phyloP scores from a whole-genome alignment of 2,329 filamentous ascomycete genomes.

The Stachybotrys echinatus region DNA sequence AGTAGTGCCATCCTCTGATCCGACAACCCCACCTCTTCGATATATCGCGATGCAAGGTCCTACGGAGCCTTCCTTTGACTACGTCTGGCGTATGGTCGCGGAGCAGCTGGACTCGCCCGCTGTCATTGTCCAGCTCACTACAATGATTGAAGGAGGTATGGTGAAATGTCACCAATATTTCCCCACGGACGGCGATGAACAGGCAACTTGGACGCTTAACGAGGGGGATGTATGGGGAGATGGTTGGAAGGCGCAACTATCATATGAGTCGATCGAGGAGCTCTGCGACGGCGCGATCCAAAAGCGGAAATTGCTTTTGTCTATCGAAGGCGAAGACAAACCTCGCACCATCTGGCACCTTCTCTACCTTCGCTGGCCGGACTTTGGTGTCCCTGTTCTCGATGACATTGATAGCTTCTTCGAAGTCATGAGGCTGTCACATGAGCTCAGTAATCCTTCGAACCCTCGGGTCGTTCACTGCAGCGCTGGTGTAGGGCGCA shows the following conservation, averaged over 20 bases:
- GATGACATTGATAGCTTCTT: constrained; percentile 64
- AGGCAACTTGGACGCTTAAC: constrained; percentile 53
- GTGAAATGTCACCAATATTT: constrained; percentile 93
- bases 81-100: constrained; percentile 95
- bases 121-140: constrained; percentile 92
- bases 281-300: constrained; percentile 56
- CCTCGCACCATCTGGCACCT: constrained; percentile 72
- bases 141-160: constrained; percentile 69
- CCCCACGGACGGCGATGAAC: constrained; percentile 48
- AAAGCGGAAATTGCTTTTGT: constrained; percentile 65
- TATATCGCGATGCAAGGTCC: constrained; percentile 97
- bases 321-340: constrained; percentile 38
- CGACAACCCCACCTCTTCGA: constrained; percentile 35
- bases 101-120: constrained; percentile 67
- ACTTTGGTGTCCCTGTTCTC: constrained; percentile 75
- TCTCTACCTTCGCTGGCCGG: constrained; percentile 83
- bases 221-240: constrained; percentile 60
- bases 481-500: constrained; percentile 89
- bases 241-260: constrained; percentile 63
- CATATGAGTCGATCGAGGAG: constrained; percentile 58
- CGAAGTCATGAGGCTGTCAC: constrained; percentile 63
- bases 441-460: constrained; percentile 46
- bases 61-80: constrained; percentile 66
- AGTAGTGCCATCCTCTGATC: constrained; percentile 40
- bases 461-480: constrained; percentile 76